Conservation (phyloP, 495 filamentous ascomycete species). For the Hypomontagnella monticulosa region DNA sequence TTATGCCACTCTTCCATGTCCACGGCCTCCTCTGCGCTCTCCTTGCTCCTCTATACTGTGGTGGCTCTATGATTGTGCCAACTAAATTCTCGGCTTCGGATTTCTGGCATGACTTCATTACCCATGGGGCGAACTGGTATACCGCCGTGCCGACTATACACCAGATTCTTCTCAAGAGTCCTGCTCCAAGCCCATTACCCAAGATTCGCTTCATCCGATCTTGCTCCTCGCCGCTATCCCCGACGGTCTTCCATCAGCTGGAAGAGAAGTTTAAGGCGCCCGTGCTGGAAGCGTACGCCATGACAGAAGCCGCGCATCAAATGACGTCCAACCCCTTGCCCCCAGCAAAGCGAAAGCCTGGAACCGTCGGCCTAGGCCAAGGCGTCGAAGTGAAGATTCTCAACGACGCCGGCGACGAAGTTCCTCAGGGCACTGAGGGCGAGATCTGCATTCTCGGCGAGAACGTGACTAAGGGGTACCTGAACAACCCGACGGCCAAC, state of each 20-base stretch:
- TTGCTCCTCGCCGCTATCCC: conserved; percentile 82
- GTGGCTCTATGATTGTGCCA: conserved; percentile 79
- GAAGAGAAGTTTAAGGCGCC: conserved; percentile 77
- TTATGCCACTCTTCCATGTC: conserved; percentile 92
- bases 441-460: conserved; percentile 83
- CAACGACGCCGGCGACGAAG: conserved; percentile 67
- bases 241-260: conserved; percentile 77
- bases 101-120: conserved; percentile 80
- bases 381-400: conserved; percentile 84
- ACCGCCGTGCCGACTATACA: conserved; percentile 90
- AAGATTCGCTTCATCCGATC: conserved; percentile 86
- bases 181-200: conserved; percentile 70
- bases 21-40: conserved; percentile 84
- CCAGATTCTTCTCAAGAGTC: conserved; percentile 80
- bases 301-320: conserved; percentile 91
- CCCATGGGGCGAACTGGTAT: conserved; percentile 84
- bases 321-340: conserved; percentile 90
- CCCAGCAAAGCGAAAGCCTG: conserved; percentile 74
- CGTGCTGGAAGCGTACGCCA: conserved; percentile 88
- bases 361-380: conserved; percentile 80
- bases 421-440: conserved; percentile 71
- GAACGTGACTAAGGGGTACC: conserved; percentile 84
- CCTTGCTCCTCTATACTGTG: conserved; percentile 75
- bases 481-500: conserved; percentile 82
- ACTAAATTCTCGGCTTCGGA: conserved; percentile 80